Percentiles rank a stretch among this genome's conserved stretches.
These are phyloP conservation scores for Boletus edulis DNA, from an alignment of 768 basidiomycete species.

Conservation along the genomic window DNA sequence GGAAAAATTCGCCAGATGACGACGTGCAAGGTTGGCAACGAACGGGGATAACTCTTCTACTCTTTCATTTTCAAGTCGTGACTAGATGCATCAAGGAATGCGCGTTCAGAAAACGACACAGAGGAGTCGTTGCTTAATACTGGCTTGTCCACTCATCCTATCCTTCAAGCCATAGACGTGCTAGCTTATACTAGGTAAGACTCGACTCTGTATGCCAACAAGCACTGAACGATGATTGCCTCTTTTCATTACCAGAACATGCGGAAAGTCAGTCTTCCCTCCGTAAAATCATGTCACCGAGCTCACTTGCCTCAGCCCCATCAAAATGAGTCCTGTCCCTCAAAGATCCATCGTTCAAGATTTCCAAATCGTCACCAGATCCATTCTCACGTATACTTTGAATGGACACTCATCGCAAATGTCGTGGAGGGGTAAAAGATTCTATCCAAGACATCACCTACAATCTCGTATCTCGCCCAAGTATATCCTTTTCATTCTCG, in stretches of 20 bases:
- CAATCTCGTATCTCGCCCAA: constrained; percentile 77
- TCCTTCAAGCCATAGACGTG: constrained; percentile 85
- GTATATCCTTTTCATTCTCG: constrained; percentile 60
- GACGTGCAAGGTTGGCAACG: constrained; percentile 80
- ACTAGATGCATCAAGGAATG: constrained; percentile 50
- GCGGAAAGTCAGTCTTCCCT: too few relatives aligned
- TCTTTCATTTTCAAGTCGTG: constrained; percentile 46
- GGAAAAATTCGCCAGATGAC: constrained; percentile 89
- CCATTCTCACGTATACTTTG: constrained; percentile 79
- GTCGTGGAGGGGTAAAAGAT: constrained; percentile 79
- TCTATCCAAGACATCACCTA: constrained; percentile 72
- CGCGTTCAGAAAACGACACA: constrained; percentile 69
- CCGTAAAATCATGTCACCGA: too few relatives aligned
- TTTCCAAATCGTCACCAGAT: constrained; percentile 92
- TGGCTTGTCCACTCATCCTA: constrained; percentile 89
- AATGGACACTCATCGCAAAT: constrained; percentile 68
- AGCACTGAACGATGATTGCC: neutral
- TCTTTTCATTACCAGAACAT: constrained; percentile 49
- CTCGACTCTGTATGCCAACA: neutral
- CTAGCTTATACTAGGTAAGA: constrained; percentile 69
- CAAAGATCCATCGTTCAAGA: constrained; percentile 80
- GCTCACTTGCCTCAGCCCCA: too few relatives aligned
- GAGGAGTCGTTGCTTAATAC: constrained; percentile 80
- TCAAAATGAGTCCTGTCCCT: constrained; percentile 78
- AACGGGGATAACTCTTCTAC: neutral